Evolutionary conservation across 306 rosid species (phyloP).

Genomic region (Rosa persica): DNA sequence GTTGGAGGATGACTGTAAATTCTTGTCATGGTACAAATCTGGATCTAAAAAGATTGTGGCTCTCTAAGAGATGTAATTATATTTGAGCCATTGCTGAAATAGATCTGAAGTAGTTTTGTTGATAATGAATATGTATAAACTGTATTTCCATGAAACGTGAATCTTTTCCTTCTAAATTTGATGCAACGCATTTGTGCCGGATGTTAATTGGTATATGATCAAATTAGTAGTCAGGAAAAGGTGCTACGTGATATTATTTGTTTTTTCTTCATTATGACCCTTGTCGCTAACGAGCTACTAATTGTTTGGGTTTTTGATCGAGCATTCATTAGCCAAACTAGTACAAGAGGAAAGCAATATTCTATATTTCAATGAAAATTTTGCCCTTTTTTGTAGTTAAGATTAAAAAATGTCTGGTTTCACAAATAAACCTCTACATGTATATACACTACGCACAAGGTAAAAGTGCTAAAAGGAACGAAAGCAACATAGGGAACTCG

Average conservation of each 20-base stretch:
- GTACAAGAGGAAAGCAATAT: no score
- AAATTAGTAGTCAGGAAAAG: no score
- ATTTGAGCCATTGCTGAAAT: background rate
- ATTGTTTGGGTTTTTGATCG: no score
- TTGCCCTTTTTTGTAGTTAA: no score
- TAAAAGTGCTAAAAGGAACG: background rate
- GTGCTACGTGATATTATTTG: no score
- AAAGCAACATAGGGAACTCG: conserved; percentile 3
- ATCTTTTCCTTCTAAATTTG: background rate
- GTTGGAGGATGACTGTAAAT: background rate
- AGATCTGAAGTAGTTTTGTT: background rate
- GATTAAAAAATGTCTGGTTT: background rate
- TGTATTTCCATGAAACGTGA: background rate
- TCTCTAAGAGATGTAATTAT: background rate
- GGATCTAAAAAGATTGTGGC: background rate
- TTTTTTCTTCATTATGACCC: no score
- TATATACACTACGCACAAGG: conserved; percentile 1
- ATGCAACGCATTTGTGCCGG: background rate
- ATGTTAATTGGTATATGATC: no score
- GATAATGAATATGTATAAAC: background rate
- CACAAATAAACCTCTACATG: background rate
- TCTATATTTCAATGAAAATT: no score
- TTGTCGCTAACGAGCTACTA: no score
- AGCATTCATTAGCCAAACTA: background rate
- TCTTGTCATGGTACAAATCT: background rate